Base-by-base conservation (phyloP, 163 green algal genomes). In the Chlamydomonas reinhardtii region DNA sequence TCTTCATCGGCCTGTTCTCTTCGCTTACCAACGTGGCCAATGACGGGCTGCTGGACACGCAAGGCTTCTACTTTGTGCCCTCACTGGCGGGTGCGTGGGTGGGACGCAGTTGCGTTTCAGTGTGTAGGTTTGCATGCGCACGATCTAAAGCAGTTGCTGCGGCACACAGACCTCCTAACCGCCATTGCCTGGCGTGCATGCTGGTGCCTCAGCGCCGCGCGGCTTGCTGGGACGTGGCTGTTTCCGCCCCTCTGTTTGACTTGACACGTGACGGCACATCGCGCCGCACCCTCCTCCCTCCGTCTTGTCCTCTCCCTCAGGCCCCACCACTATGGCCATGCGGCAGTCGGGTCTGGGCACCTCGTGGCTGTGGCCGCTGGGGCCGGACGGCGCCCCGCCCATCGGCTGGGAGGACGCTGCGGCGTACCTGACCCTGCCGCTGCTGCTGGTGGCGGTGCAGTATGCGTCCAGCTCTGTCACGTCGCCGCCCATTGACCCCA, bases 1-100 rank as follows among this genome's bases (percentile, higher is more conserved):
- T 99, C 74, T 99, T 97, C 89, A 98, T 98, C 81, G 97, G 96
- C 0, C 93, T 99, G 5, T 99, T 71, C 73, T 77, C 64, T 31
- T 88, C 82, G 48, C 82, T 83, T 32, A 87, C 81, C 17, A 87
- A 90, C 74, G 94, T 95, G 27, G 91, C 95, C 2, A 90, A 86
- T 16, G 92, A 96, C 68, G 96, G 95, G 17, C 66, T 94, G 17
- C 86, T 99, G 34, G 93, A 95, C 64, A 93, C 93, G 19, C 88
- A 97, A 86, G 96, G 95, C 48, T 98, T 97, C 91, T 96, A 94
- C 89, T 98, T 94, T 92, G 94, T 98, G 65, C 95, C 96, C 34
- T 94, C 92, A 22, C 90, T 98, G 31, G 90, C 95, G 25, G 95
- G 73, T 88, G 48, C 11, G 82, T 37, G 72, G 19, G 74, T 19